Evolutionary conservation across 257 asterid species (phyloP), one percentile per base, ranked within the genome.

Genomic region (Verbena officinalis): DNA sequence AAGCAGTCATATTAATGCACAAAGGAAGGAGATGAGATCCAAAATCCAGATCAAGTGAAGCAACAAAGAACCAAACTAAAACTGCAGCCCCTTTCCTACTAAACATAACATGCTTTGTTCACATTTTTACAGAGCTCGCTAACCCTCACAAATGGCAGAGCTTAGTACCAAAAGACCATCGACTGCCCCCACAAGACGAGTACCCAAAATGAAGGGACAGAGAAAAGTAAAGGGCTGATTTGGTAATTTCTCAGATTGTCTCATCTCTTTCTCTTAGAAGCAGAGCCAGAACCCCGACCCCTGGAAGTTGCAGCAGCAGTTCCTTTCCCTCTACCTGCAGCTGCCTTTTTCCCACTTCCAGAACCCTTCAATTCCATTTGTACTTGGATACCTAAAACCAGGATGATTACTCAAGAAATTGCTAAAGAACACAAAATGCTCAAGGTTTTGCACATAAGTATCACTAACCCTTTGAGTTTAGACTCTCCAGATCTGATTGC

Each of bases 241-340:
- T 0, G 42, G 15, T 50, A 59, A 36, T 31, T 24, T 0, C 51
- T 5, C 33, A 22, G 55, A 31, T 46, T 23, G 51, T 87, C 77
- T 87, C 89, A 92, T 80, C 92, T 79, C 86, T 87, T 92, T 73
- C 96, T 82, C 87, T 87, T 92, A 2, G 89, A 23, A 48, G 86
- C 86, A 40, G 84, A 54, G 1, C 81, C 85, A 12, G 87, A 71
- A 13, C 84, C 86, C 19, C 86, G 81, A n/a, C 88, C 81, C 5
- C 66, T 76, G 64, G 71, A 78, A 46, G 62, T 52, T n/a, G 80
- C 48, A 16, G 36, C 73, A 38, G 84, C 73, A 68, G 71, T 62
- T 51, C 83, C 83, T 74, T 64, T 80, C 50, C 89, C 85, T 71
- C 95, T 78, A n/a, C 90, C 90, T 1, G 88, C 27, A n/a, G 85